These are phyloP conservation scores for Limnanthes douglasii DNA, from an alignment of 345 rosid genomes.

Conservation along the genomic window DNA sequence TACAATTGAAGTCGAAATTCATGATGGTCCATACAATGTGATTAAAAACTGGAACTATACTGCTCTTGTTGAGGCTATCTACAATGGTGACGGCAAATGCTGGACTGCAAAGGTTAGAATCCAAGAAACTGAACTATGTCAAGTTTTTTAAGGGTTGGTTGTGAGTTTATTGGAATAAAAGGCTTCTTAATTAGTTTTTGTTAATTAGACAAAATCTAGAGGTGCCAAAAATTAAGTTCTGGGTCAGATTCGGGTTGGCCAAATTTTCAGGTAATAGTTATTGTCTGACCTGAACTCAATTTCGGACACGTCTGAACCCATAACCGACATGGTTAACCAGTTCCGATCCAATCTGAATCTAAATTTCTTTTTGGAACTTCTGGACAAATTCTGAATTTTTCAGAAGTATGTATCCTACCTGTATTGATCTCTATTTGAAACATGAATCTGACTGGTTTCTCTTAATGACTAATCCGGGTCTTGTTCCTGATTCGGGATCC, in stretches of 20 bases:
- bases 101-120: constrained; percentile 51
- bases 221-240: too few species aligned
- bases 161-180: too few species aligned
- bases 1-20: constrained; percentile 70
- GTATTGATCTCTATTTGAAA: too few species aligned
- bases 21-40: constrained; percentile 68
- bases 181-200: not conserved
- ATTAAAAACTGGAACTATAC: constrained; percentile 68
- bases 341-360: too few species aligned
- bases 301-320: not conserved
- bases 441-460: not conserved
- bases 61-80: constrained; percentile 50
- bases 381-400: too few species aligned
- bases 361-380: too few species aligned
- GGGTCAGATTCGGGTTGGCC: too few species aligned
- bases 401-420: too few species aligned
- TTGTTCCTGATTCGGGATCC: not conserved
- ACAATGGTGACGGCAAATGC: constrained; percentile 68
- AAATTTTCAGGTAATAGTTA: too few species aligned
- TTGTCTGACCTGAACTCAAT: too few species aligned
- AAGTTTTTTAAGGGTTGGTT: not conserved
- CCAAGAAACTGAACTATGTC: not conserved
- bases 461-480: not conserved
- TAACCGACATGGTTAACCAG: too few species aligned
- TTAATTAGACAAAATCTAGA: too few species aligned